Percentiles rank a stretch among this genome's conserved stretches.
These are phyloP conservation scores for Gastrolobium bilobum DNA, from an alignment of 306 rosid genomes.

Conservation along the genomic window DNA sequence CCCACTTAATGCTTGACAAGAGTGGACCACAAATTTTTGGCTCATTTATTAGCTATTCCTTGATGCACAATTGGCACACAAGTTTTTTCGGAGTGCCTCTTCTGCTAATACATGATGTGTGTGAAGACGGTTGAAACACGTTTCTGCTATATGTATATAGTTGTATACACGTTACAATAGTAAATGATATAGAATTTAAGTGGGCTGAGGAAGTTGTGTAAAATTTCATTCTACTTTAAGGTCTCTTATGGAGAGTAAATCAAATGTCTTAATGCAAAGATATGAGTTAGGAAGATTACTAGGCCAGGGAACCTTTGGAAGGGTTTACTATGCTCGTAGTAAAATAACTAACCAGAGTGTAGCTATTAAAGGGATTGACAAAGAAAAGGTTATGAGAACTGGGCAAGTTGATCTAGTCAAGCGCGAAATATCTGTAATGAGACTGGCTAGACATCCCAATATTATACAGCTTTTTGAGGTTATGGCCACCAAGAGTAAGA, in stretches of 20 bases:
- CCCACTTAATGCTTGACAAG: conserved; percentile 48
- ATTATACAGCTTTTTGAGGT: conserved; percentile 82
- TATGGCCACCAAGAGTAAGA: conserved; percentile 90
- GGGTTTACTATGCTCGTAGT: conserved; percentile 85
- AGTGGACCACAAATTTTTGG: conserved; percentile 37
- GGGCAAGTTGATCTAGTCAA: conserved; percentile 71
- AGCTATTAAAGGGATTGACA: conserved; percentile 83
- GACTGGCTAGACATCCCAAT: conserved; percentile 81
- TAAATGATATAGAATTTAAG: conserved; percentile 42
- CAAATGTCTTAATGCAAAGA: conserved; percentile 62
- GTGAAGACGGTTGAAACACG: conserved; percentile 72
- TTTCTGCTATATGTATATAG: conserved; percentile 37
- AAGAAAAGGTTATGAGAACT: conserved; percentile 68
- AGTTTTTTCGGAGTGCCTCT: conserved; percentile 53
- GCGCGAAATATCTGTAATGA: conserved; percentile 85
- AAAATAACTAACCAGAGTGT: conserved; percentile 73
- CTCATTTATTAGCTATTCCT: conserved; percentile 46
- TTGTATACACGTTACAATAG: conserved; percentile 39
- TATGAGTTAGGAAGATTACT: conserved; percentile 85
- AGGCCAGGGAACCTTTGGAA: conserved; percentile 89
- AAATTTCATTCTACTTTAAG: conserved; percentile 39
- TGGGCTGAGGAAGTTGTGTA: conserved; percentile 37
- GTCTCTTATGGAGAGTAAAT: conserved; percentile 69
- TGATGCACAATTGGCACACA: conserved; percentile 57
- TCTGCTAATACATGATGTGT: conserved; percentile 55